Evolutionary conservation across 1,284 basidiomycete species (phyloP).

Genomic region (Kalmanozyma brasiliensis): DNA sequence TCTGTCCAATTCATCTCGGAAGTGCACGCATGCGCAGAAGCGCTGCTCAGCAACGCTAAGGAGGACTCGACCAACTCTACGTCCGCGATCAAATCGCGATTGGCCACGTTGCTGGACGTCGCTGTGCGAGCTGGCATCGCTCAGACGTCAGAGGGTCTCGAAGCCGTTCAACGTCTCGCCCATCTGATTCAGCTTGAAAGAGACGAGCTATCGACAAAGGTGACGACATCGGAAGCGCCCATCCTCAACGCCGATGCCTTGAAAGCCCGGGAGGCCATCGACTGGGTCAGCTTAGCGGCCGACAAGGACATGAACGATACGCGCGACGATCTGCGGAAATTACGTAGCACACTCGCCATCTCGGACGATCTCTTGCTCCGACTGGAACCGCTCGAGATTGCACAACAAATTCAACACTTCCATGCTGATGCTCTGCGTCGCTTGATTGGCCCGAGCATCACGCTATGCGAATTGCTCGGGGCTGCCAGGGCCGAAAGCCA

Average conservation of each 20-base stretch:
- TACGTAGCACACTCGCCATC: conserved; percentile 33
- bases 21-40: conserved; percentile 15
- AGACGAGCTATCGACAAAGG: conserved; percentile 9
- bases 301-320: conserved; percentile 14
- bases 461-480: conserved; percentile 30
- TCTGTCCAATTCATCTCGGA: conserved; percentile 14
- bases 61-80: not conserved
- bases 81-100: conserved; percentile 15
- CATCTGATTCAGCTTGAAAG: conserved; percentile 3
- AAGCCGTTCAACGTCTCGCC: conserved; percentile 10
- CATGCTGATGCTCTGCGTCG: conserved; percentile 50
- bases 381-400: conserved; percentile 62
- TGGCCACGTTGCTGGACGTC: conserved; percentile 25
- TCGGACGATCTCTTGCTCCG: conserved; percentile 46
- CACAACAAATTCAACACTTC: conserved; percentile 63
- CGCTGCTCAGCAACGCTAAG: conserved; percentile 1
- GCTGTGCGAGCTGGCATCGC: conserved; percentile 20
- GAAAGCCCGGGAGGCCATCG: conserved; percentile 1
- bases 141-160: not conserved
- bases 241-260: conserved; percentile 7
- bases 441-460: conserved; percentile 19
- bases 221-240: conserved; percentile 2
- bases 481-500: conserved; percentile 7
- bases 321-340: conserved; percentile 26
- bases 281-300: conserved; percentile 35